Evolutionary conservation across 2,329 filamentous ascomycete genomes (phyloP).

Genomic region (Ustilaginoidea virens): DNA sequence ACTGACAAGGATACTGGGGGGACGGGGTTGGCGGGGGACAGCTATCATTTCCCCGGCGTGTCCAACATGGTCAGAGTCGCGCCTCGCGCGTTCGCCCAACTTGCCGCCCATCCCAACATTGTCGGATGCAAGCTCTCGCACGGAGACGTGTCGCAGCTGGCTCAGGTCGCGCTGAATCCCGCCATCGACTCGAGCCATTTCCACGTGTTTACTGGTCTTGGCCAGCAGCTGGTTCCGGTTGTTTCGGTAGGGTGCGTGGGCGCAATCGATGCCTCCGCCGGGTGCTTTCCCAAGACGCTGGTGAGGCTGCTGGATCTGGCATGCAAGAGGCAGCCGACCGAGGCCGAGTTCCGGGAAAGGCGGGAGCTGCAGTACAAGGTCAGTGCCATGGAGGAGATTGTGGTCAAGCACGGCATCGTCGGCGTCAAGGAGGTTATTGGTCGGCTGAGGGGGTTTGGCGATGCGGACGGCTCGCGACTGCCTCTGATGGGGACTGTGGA

Average conservation of each 20-base stretch:
- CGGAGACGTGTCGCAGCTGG: conserved; percentile 48
- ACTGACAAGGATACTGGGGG: too few species aligned
- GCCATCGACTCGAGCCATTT: conserved; percentile 43
- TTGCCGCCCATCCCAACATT: conserved; percentile 49
- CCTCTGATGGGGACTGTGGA: conserved; percentile 42
- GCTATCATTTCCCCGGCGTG: conserved; percentile 51
- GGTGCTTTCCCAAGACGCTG: conserved; percentile 47
- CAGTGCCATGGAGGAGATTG: conserved; percentile 44
- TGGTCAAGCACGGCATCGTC: conserved; percentile 43
- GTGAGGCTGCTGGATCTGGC: conserved; percentile 38
- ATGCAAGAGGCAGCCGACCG: conserved; percentile 12
- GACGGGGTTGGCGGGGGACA: too few species aligned
- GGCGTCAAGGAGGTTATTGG: conserved; percentile 51
- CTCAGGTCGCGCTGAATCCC: conserved; percentile 43
- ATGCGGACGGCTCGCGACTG: conserved; percentile 41
- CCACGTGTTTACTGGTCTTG: conserved; percentile 47
- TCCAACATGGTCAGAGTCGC: conserved; percentile 47
- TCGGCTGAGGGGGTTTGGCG: conserved; percentile 42
- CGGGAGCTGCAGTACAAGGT: conserved; percentile 43
- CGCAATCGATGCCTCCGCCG: conserved; percentile 46
- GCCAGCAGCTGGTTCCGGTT: conserved; percentile 48
- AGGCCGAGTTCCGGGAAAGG: conserved; percentile 31
- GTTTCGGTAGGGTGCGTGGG: conserved; percentile 42
- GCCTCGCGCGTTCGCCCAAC: conserved; percentile 38
- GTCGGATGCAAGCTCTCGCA: conserved; percentile 57